phyloP scores from a whole-genome alignment of 2,329 filamentous ascomycete species.

The Diaporthe sp. region DNA sequence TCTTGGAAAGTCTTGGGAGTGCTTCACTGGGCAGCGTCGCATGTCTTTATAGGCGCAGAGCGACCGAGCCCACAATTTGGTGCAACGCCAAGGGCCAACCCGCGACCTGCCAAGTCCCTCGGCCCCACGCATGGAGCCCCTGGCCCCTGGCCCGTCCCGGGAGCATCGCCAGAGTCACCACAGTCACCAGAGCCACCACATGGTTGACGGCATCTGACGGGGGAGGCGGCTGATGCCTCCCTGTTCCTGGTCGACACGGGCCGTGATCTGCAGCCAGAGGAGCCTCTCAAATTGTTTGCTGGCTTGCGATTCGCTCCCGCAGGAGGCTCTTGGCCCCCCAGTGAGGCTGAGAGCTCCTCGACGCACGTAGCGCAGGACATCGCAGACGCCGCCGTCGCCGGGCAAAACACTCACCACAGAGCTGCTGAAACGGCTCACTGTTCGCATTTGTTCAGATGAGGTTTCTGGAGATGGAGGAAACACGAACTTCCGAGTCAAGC shows the following conservation, averaged over 20 bases:
- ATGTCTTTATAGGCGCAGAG: slow-evolving; percentile 23
- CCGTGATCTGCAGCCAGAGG: slow-evolving; percentile 29
- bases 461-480: slow-evolving; percentile 32
- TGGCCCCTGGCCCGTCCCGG: slow-evolving; percentile 2
- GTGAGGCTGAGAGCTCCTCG: slow-evolving; percentile 23
- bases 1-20: slow-evolving; percentile 13
- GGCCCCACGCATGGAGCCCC: slow-evolving; percentile 19
- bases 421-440: slow-evolving; percentile 26
- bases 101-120: slow-evolving; percentile 29
- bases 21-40: slow-evolving; percentile 32
- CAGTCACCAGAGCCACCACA: neutral
- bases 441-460: slow-evolving; percentile 25
- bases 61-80: slow-evolving; percentile 20
- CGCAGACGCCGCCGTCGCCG: slow-evolving; percentile 30
- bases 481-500: slow-evolving; percentile 32
- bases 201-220: neutral
- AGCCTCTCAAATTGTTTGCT: slow-evolving; percentile 15
- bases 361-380: slow-evolving; percentile 21
- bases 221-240: neutral
- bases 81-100: slow-evolving; percentile 21
- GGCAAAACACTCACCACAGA: slow-evolving; percentile 17
- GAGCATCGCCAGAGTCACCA: neutral
- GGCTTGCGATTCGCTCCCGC: slow-evolving; percentile 30
- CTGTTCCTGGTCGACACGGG: slow-evolving; percentile 24
- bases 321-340: slow-evolving; percentile 16